Evolutionary conservation across 2,329 filamentous ascomycete species (phyloP), one percentile per base, ranked within the genome.

Genomic region (Diaporthe amygdali): DNA sequence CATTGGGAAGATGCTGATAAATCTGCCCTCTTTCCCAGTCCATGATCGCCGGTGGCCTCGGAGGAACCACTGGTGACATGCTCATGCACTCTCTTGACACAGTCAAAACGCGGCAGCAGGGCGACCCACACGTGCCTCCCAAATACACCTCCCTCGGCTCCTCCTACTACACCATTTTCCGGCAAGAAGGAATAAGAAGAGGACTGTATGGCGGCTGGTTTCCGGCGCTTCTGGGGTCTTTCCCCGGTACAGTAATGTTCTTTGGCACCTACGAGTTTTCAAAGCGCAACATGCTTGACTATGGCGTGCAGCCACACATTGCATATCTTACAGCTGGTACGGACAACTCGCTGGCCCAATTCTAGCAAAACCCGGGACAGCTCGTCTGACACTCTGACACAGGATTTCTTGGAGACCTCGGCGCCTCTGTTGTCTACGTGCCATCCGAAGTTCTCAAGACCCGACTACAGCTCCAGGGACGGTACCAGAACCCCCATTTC

Each of bases 71-170:
- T 69, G 96, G 97, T 71, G 96, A 99, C 82, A 93, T 99, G 89
- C 86, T 99, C 75, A 99, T 99, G 96, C 96, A 99, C 84, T 98
- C 96, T 55, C 89, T 99, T 78, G 96, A 99, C 82, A 99, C 96
- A 0, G 96, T 99, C 77, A 99, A 99, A 84, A 99, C 96, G 56
- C 90, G 96, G 76, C 97, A 99, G 81, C 96, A 99, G 83, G 96
- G 96, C 78, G 96, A 98, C 79, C 95, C 96, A 54, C 93, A 96
- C 80, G 89, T 97, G 72, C 96, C 96, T 27, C 93, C 96, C 1
- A 97, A 94, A 83, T 99, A 99, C 83, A 92, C 93, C 14, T 96
- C 94, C 20, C 91, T 98, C 81, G 93, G 93, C 47, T 93, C 93
- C 71, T 96, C 96, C 5, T 99, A 98, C 83, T 90, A 93, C 79